A percentile compares a stretch with the other conserved stretches of the same genome.
Conservation (phyloP, 331 rosid genomes). For the Saraca asoca region DNA sequence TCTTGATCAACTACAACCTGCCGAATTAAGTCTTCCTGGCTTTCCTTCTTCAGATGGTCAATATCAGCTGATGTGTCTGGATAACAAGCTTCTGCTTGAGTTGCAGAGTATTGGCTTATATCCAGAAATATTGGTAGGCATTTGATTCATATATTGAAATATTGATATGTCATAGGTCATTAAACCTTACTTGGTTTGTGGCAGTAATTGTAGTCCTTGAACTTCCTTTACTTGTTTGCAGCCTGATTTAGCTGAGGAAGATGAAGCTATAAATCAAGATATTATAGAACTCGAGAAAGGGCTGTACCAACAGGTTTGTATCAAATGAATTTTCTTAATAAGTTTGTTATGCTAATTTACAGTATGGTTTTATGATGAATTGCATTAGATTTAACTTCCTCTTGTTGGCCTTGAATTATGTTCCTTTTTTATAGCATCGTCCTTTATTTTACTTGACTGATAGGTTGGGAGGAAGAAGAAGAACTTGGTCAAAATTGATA, state of each 20-base stretch:
- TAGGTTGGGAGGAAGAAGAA: constrained; percentile 70
- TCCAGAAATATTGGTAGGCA: constrained; percentile 77
- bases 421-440: constrained; percentile 23
- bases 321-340: constrained; percentile 4
- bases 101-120: constrained; percentile 82
- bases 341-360: constrained; percentile 10
- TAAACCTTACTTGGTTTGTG: constrained; percentile 33
- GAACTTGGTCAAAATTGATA: constrained; percentile 60
- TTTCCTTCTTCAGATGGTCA: constrained; percentile 62
- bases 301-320: constrained; percentile 68
- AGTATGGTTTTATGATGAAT: not conserved
- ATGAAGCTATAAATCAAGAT: constrained; percentile 67
- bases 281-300: constrained; percentile 69
- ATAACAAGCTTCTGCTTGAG: constrained; percentile 81
- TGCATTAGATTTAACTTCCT: not conserved
- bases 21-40: constrained; percentile 43
- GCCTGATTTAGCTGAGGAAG: constrained; percentile 87
- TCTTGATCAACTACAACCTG: constrained; percentile 59
- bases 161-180: constrained; percentile 15
- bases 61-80: constrained; percentile 77
- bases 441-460: constrained; percentile 40
- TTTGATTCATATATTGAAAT: constrained; percentile 32
- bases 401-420: constrained; percentile 29
- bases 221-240: constrained; percentile 47
- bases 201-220: constrained; percentile 22